These are phyloP conservation scores for Candida orba DNA, from an alignment of 805 yeast species.

Conservation along the genomic window DNA sequence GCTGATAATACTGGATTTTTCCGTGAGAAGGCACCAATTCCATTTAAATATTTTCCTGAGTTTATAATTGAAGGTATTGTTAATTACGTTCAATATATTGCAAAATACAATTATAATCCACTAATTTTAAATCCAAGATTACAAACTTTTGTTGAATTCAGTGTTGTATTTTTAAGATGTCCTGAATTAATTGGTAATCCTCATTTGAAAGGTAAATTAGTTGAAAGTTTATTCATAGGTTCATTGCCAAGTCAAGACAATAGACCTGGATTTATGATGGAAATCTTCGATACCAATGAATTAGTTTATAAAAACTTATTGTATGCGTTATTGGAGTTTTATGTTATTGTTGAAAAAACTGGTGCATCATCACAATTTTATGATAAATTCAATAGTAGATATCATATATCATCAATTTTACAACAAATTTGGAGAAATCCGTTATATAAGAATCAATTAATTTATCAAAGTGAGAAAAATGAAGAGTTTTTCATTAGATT, in stretches of 20 bases:
- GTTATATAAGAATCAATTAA: slow-evolving; percentile 60
- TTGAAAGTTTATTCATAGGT: slow-evolving; percentile 76
- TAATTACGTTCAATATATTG: slow-evolving; percentile 58
- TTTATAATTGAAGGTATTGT: slow-evolving; percentile 76
- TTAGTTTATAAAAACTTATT: slow-evolving; percentile 59
- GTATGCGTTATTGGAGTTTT: slow-evolving; percentile 80
- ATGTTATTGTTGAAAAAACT: slow-evolving; percentile 92
- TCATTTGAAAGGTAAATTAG: slow-evolving; percentile 78
- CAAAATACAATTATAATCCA: slow-evolving; percentile 50
- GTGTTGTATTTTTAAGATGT: slow-evolving; percentile 70
- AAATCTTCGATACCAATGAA: slow-evolving; percentile 55
- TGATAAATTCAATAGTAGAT: slow-evolving; percentile 90
- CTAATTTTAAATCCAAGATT: slow-evolving; percentile 47
- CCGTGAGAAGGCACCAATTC: slow-evolving; percentile 57
- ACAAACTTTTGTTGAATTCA: slow-evolving; percentile 57
- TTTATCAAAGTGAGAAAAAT: slow-evolving; percentile 55
- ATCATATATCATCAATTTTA: slow-evolving; percentile 73
- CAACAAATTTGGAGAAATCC: slow-evolving; percentile 79
- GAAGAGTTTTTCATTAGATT: slow-evolving; percentile 85
- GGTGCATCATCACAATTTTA: slow-evolving; percentile 94
- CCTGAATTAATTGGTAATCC: slow-evolving; percentile 87
- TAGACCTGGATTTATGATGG: slow-evolving; percentile 67
- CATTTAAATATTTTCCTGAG: slow-evolving; percentile 84
- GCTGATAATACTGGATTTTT: slow-evolving; percentile 70
- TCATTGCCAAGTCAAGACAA: slow-evolving; percentile 48